These are phyloP conservation scores for Neonectria ditissima DNA, from an alignment of 2,329 filamentous ascomycete genomes.

Conservation along the genomic window DNA sequence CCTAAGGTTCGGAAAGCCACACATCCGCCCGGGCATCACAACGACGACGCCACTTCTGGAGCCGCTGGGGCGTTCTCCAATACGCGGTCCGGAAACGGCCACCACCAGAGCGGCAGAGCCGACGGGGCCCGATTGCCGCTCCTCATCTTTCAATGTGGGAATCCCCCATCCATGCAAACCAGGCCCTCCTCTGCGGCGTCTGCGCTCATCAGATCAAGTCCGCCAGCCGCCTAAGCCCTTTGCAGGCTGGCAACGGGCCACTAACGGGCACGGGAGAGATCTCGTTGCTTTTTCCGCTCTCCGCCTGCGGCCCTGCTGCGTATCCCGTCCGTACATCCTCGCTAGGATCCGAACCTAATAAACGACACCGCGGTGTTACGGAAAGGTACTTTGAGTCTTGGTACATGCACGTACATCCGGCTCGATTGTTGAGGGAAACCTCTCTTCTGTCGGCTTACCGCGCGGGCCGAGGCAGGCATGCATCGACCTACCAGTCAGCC, in stretches of 20 bases:
- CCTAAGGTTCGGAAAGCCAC: slow-evolving; percentile 2
- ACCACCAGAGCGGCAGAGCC: neutral
- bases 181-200: slow-evolving; percentile 19
- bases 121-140: slow-evolving; percentile 3
- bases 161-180: slow-evolving; percentile 20
- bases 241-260: slow-evolving; percentile 24
- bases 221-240: slow-evolving; percentile 23
- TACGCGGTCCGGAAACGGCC: neutral
- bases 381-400: slow-evolving; percentile 9
- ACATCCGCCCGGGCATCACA: slow-evolving; percentile 6
- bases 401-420: slow-evolving; percentile 2
- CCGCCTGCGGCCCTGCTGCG: neutral
- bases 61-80: neutral
- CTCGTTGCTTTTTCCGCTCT: slow-evolving; percentile 26
- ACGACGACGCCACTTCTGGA: slow-evolving; percentile 2
- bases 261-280: slow-evolving; percentile 27
- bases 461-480: slow-evolving; percentile 20
- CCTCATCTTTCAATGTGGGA: slow-evolving; percentile 18
- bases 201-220: too few relatives aligned
- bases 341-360: slow-evolving; percentile 2
- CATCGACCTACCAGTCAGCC: neutral
- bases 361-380: neutral
- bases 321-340: slow-evolving; percentile 1
- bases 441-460: slow-evolving; percentile 10
- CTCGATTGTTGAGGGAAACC: slow-evolving; percentile 1